These are phyloP conservation scores for Oryza meyeriana DNA, from an alignment of 176 grass and related monocot species.

Conservation along the genomic window DNA sequence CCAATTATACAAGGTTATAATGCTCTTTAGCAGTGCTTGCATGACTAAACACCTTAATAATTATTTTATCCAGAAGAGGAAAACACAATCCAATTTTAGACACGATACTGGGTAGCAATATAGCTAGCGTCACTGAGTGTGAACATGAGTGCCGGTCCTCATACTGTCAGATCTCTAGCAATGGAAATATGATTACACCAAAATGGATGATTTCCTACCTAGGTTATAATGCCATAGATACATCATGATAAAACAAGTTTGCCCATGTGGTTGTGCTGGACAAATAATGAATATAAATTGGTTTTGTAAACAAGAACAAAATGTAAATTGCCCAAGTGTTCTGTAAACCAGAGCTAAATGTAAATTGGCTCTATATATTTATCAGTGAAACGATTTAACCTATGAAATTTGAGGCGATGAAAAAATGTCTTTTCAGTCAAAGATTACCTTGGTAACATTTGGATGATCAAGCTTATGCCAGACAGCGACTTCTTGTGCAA, in stretches of 20 bases:
- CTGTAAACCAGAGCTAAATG: conserved; percentile 7
- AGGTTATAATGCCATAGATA: background rate
- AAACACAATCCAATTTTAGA: background rate
- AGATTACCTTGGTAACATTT: conserved; percentile 85
- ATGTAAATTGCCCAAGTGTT: background rate
- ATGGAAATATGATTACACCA: background rate
- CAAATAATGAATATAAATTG: background rate
- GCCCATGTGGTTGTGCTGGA: background rate
- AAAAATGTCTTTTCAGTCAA: background rate
- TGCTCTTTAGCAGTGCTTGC: background rate
- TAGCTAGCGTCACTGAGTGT: background rate
- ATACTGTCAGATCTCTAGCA: conserved; percentile 3
- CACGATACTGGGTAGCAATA: background rate
- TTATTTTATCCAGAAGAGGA: background rate
- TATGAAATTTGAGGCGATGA: background rate
- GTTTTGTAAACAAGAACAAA: background rate
- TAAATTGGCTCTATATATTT: background rate
- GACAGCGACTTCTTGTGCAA: conserved; percentile 90
- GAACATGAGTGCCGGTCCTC: background rate
- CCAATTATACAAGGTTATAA: conserved; percentile 10
- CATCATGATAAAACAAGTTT: conserved; percentile 12
- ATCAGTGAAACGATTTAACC: conserved; percentile 10
- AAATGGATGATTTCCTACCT: background rate
- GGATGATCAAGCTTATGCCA: conserved; percentile 99
- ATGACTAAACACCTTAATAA: background rate